These are phyloP conservation scores for Fusarium longipes DNA, from an alignment of 2,329 filamentous ascomycete species.

Conservation along the genomic window DNA sequence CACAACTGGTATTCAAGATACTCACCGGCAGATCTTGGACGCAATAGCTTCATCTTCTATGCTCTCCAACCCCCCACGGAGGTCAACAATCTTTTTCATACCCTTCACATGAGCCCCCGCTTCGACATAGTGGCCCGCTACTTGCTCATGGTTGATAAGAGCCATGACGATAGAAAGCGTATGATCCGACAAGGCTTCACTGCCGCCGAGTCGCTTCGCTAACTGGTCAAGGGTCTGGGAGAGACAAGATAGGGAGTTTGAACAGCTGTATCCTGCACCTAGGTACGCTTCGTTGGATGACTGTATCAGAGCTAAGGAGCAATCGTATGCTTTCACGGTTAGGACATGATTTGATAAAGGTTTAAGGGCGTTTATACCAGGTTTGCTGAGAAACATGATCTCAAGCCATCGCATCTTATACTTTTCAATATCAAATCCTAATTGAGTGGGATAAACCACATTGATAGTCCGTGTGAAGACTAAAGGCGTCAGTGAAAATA, in stretches of 20 bases:
- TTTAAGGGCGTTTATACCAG: background rate
- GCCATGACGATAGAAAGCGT: constrained; percentile 5
- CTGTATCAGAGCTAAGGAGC: constrained; percentile 1
- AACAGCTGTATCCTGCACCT: background rate
- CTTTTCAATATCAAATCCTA: background rate
- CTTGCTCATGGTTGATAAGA: constrained; percentile 11
- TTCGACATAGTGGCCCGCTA: background rate
- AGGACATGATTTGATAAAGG: fast-evolving
- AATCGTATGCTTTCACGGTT: background rate
- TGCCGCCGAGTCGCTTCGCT: background rate
- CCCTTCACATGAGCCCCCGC: constrained; percentile 3
- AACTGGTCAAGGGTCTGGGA: constrained; percentile 10
- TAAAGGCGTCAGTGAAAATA: background rate
- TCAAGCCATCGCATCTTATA: constrained; percentile 10
- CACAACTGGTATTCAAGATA: background rate
- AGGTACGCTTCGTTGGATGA: constrained; percentile 22
- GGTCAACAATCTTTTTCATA: constrained; percentile 3
- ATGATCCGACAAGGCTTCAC: background rate
- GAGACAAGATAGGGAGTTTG: background rate
- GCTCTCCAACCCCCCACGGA: background rate
- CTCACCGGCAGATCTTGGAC: constrained; percentile 1
- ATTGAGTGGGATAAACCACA: constrained; percentile 1
- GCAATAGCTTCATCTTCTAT: background rate
- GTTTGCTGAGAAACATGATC: constrained; percentile 9
- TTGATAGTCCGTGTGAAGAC: constrained; percentile 6